Evolutionary conservation across 148 eudicot genomes (phyloP).

Genomic region (Rhododendron henanense): DNA sequence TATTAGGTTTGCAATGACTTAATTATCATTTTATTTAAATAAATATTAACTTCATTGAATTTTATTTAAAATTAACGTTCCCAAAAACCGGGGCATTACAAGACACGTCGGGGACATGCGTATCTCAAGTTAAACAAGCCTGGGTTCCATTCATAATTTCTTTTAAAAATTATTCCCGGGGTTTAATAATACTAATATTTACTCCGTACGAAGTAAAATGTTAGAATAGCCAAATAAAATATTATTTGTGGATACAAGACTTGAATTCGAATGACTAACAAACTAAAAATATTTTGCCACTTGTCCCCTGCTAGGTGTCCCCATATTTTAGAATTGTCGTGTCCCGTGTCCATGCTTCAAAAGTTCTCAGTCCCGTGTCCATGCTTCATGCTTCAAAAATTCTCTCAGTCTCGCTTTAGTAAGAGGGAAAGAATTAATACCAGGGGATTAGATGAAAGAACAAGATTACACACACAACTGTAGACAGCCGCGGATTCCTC

Average conservation of each 20-base stretch:
- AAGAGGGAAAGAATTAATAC: constrained; percentile 24
- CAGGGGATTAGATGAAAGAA: constrained; percentile 82
- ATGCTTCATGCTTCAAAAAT: not conserved
- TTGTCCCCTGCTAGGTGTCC: not conserved
- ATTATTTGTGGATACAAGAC: not conserved
- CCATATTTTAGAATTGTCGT: not conserved
- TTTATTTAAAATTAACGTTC: too few relatives aligned
- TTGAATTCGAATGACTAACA: not conserved
- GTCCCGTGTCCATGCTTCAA: not conserved
- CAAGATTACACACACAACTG: constrained; percentile 82
- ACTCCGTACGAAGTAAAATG: not conserved
- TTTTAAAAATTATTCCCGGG: not conserved
- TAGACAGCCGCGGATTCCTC: constrained; percentile 89
- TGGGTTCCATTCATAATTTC: not conserved
- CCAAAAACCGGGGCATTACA: too few relatives aligned
- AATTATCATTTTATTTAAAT: too few relatives aligned
- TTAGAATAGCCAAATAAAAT: not conserved
- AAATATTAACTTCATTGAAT: too few relatives aligned
- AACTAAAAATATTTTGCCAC: not conserved
- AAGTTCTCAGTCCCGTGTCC: not conserved
- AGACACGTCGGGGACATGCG: not conserved
- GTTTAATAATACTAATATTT: not conserved
- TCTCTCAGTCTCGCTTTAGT: not conserved
- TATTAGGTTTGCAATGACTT: too few relatives aligned
- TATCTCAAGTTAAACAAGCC: not conserved